These are phyloP conservation scores for Nothophaeocryptopus gaeumannii DNA, from an alignment of 2,329 filamentous ascomycete genomes.

Conservation along the genomic window DNA sequence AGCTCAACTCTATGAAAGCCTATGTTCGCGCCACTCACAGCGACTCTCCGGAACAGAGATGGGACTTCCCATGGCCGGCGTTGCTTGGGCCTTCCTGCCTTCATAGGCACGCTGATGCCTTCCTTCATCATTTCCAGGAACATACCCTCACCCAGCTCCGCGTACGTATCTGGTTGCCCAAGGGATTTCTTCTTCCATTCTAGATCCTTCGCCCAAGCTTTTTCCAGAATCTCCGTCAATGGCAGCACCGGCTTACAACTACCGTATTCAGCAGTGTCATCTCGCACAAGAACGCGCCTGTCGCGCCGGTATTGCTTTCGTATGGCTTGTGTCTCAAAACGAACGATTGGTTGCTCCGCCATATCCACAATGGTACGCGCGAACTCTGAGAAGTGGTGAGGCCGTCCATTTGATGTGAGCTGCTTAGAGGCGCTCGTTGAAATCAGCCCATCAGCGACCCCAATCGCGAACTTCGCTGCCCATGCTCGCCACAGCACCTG, in stretches of 20 bases:
- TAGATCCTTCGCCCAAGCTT: conserved; percentile 24
- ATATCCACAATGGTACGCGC: background rate
- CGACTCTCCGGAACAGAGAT: background rate
- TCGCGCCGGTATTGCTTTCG: background rate
- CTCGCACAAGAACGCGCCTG: background rate
- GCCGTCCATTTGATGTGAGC: background rate
- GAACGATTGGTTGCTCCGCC: background rate
- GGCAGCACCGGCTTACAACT: conserved; percentile 12
- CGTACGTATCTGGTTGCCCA: conserved; percentile 4
- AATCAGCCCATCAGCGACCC: conserved; percentile 8
- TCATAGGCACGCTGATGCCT: conserved; percentile 27
- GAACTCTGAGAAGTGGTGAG: background rate
- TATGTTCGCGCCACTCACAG: no score
- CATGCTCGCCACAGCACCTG: conserved; percentile 18
- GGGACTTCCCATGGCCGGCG: conserved; percentile 5
- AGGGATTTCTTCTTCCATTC: conserved; percentile 22
- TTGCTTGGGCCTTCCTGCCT: conserved; percentile 15
- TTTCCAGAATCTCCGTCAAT: conserved; percentile 21
- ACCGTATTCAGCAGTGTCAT: conserved; percentile 7
- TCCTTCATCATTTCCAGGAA: conserved; percentile 22
- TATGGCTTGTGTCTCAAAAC: conserved; percentile 1
- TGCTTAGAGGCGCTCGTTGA: background rate
- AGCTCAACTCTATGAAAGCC: no score
- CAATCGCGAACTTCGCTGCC: conserved; percentile 28
- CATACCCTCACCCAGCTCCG: conserved; percentile 4